phyloP scores from a whole-genome alignment of 2,329 filamentous ascomycete genomes.

The Talaromyces sp. region DNA sequence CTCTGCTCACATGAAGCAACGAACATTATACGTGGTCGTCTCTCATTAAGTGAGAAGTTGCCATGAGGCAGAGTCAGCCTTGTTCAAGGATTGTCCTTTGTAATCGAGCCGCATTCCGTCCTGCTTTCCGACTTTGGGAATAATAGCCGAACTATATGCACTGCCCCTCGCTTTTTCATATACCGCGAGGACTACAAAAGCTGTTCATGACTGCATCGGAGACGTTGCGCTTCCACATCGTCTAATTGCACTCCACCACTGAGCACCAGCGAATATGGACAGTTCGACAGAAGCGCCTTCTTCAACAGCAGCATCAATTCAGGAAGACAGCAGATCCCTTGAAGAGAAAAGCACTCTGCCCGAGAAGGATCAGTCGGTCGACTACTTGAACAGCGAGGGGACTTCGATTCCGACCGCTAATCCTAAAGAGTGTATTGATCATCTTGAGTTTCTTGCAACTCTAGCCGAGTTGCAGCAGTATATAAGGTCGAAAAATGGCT shows the following conservation, averaged over 20 bases:
- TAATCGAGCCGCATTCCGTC: not conserved
- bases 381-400: not conserved
- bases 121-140: not conserved
- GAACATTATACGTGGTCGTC: not conserved
- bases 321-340: not conserved
- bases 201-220: not conserved
- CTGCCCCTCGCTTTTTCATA: not conserved
- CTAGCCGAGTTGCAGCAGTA: conserved; percentile 63
- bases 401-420: not conserved
- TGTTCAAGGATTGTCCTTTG: not conserved
- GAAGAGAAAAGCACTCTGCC: not conserved
- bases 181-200: not conserved
- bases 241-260: not conserved
- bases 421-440: conserved; percentile 56
- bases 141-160: conserved; percentile 2
- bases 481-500: conserved; percentile 53
- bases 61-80: not conserved
- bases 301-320: not conserved
- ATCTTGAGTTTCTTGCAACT: conserved; percentile 68
- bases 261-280: not conserved
- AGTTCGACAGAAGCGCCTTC: not conserved
- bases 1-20: not conserved
- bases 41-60: not conserved
- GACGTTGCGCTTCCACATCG: not conserved
- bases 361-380: not conserved